phyloP scores from a whole-genome alignment of 768 basidiomycete species.

The Leccinum incarnatum region DNA sequence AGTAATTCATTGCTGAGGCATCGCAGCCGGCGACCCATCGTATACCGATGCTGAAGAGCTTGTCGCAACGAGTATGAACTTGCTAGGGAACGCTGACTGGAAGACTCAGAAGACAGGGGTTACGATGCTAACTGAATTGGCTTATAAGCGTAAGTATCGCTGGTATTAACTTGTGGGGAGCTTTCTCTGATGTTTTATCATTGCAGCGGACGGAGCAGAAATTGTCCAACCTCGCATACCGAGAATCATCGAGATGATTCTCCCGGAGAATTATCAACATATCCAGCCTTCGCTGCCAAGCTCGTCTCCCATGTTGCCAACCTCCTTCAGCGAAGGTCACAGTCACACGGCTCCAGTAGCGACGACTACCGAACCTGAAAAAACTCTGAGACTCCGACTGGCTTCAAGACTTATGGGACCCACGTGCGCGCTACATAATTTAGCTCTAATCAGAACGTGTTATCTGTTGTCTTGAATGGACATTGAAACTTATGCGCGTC shows the following conservation, averaged over 20 bases:
- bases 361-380: background rate
- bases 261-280: slow-evolving; percentile 3
- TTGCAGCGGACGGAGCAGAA: background rate
- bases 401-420: slow-evolving; percentile 25
- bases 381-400: background rate
- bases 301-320: background rate
- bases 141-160: slow-evolving; percentile 14
- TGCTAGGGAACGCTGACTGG: slow-evolving; percentile 9
- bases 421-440: slow-evolving; percentile 19
- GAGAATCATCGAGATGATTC: background rate
- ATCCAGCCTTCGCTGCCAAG: background rate
- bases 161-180: background rate
- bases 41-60: slow-evolving; percentile 13
- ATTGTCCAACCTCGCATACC: background rate
- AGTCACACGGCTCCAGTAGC: background rate
- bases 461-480: background rate
- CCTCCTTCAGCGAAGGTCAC: background rate
- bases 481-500: background rate
- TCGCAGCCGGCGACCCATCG: background rate
- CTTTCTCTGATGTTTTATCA: background rate
- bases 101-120: slow-evolving; percentile 22
- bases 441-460: slow-evolving; percentile 17
- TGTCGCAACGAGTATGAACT: slow-evolving; percentile 8
- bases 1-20: background rate
- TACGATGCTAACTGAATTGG: slow-evolving; percentile 20